These are phyloP conservation scores for Abortiporus biennis DNA, from an alignment of 1,284 basidiomycete species.

Conservation along the genomic window DNA sequence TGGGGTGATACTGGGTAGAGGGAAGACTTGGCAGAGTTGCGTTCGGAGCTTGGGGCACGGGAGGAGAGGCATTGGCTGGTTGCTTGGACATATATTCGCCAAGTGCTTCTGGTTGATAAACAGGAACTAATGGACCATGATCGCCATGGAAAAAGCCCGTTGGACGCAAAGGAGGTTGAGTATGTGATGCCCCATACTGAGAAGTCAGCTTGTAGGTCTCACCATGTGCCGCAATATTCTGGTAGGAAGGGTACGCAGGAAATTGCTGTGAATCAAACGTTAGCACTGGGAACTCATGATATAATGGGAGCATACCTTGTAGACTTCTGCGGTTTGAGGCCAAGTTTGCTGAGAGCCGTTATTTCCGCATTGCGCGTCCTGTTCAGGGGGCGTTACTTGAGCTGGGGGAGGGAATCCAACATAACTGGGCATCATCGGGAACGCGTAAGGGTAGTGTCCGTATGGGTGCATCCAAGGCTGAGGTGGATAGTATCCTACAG, in stretches of 20 bases:
- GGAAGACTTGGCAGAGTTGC: too few species aligned
- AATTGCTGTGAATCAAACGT: too few species aligned
- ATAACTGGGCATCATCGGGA: slow-evolving; percentile 45
- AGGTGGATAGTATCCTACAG: slow-evolving; percentile 42
- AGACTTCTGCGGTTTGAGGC: too few species aligned
- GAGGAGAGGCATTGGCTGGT: slow-evolving; percentile 13
- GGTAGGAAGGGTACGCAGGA: too few species aligned
- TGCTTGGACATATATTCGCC: slow-evolving; percentile 44
- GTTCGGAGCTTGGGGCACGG: too few species aligned
- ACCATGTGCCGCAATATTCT: too few species aligned
- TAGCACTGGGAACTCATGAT: too few species aligned
- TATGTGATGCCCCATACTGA: too few species aligned
- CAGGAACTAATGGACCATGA: slow-evolving; percentile 60
- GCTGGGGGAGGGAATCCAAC: slow-evolving; percentile 37
- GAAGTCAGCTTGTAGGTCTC: neutral
- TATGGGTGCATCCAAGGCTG: slow-evolving; percentile 52
- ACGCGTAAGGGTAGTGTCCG: slow-evolving; percentile 41
- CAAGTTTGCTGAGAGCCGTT: too few species aligned
- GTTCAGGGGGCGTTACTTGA: too few species aligned
- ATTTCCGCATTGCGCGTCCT: too few species aligned
- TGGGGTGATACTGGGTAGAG: slow-evolving; percentile 4
- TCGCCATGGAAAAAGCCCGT: slow-evolving; percentile 70
- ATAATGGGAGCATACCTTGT: too few species aligned
- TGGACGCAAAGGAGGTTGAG: slow-evolving; percentile 55
- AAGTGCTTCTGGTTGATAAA: slow-evolving; percentile 66